Evolutionary conservation across 805 yeast species (phyloP), one percentile per base, ranked within the genome.

Genomic region (Candida tammaniensis): DNA sequence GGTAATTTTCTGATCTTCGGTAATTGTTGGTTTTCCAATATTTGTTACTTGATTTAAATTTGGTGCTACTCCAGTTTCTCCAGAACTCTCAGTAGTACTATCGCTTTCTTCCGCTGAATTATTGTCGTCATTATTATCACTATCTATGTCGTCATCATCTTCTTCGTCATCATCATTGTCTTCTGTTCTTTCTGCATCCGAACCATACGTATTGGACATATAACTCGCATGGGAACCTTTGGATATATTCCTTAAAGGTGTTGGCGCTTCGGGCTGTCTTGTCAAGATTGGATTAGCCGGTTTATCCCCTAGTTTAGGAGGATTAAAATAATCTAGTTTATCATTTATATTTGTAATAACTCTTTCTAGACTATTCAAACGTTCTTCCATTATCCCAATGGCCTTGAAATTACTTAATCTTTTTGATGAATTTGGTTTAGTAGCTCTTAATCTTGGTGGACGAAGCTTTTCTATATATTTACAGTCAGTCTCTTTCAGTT

Each of bases 291-390:
- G n/a, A n/a, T n/a, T n/a, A n/a, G n/a, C n/a, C n/a, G n/a, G n/a
- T n/a, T n/a, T n/a, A n/a, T n/a, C n/a, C n/a, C n/a, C n/a, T n/a
- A n/a, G n/a, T n/a, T n/a, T n/a, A 20, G 31, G 11, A 10, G 24
- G 19, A 12, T 15, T 12, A 3, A 42, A 22, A 24, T 14, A 15
- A 10, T 48, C 57, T 13, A 55, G 27, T 24, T 52, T 55, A n/a
- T 40, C 35, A n/a, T 48, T 36, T 8, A 58, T 31, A 5, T 41
- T 40, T 5, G 37, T 9, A 7, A 58, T 42, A 2, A 52, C 43
- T 15, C 32, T 36, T 35, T 58, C 64, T 20, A 58, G 28, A 18
- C 40, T 40, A 1, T 49, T 38, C 9, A 58, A 33, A 24, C 62
- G 25, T 5, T 40, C 16, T 34, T 55, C 51, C 35, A 58, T 42